Percentiles rank a stretch among this genome's conserved stretches.
These are phyloP conservation scores for Emergomyces pasteurianus DNA, from an alignment of 2,329 filamentous ascomycete species.

Conservation along the genomic window DNA sequence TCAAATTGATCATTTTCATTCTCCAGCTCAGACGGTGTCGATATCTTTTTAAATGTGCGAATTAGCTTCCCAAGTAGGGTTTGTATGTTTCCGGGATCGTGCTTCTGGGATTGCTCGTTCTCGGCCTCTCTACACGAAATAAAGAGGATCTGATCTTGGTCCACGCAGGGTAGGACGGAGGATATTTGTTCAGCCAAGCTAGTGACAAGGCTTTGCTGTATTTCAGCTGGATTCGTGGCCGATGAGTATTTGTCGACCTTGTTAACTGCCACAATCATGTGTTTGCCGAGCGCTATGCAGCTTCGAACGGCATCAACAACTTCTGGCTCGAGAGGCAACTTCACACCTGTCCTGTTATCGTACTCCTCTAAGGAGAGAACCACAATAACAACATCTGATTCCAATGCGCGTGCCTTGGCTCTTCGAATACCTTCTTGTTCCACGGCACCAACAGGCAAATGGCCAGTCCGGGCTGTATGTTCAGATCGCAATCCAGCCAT, in stretches of 20 bases:
- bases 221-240: constrained; percentile 7
- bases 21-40: constrained; percentile 25
- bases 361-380: constrained; percentile 59
- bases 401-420: constrained; percentile 65
- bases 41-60: constrained; percentile 47
- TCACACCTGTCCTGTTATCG: constrained; percentile 17
- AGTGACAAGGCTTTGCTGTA: constrained; percentile 4
- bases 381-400: constrained; percentile 76
- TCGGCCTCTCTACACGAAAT: constrained; percentile 62
- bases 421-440: constrained; percentile 85
- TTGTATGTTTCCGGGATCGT: constrained; percentile 55
- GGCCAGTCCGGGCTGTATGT: background rate
- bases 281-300: constrained; percentile 38
- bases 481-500: constrained; percentile 70
- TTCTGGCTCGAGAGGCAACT: constrained; percentile 41
- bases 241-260: constrained; percentile 42
- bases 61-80: constrained; percentile 55
- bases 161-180: constrained; percentile 31
- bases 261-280: constrained; percentile 49
- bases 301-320: constrained; percentile 42
- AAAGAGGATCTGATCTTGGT: constrained; percentile 39
- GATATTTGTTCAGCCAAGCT: constrained; percentile 6
- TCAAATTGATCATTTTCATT: constrained; percentile 35
- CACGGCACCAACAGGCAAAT: constrained; percentile 50
- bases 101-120: constrained; percentile 6